Base-by-base conservation (phyloP, 768 basidiomycete genomes). In the Hortiboletus campestris region DNA sequence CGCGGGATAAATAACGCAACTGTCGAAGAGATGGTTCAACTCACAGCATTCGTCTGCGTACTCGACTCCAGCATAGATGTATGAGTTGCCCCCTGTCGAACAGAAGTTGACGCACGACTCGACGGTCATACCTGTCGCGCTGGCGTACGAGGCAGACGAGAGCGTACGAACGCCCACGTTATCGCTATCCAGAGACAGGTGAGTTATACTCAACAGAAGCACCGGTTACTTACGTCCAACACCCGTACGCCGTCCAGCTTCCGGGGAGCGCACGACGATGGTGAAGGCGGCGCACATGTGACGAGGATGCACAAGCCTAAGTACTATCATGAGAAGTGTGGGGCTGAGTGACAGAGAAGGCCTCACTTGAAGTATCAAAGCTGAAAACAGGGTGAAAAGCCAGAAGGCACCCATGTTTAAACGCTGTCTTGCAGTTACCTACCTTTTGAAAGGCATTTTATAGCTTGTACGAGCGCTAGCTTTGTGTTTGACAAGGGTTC, bases 61-160 rank as follows among this genome's bases (percentile, higher is more conserved):
- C 70, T 91, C 89, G 17, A 84, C 77, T 14, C 90, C 90, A 17
- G 89, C 87, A 60, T 81, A 89, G 55, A 85, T 70, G 65, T 76
- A 88, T 6, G 69, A 34, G 40, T 71, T 70, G 19, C 52, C 22
- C 1, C 65, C 70, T 16, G 69, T 67, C 10, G 67, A 69, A 43
- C 80, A 82, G 59, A 74, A 81, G 50, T 32, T 65, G 57, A 81
- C 68, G 61, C 80, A 82, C 16, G 67, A 65, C 61, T 80, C 84
- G 29, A 84, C 76, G 4, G 89, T 90, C 85, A 91, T 89, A 22
- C 70, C 72, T 6, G 69, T 74, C 16, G 78, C 68, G 61, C 77
- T 76, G 14, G 76, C 70, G 56, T 73, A 82, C 4, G 74, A 68
- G 1, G 79, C 72, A 14, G 76, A 80, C 7, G 73, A 70, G 41